Base-by-base conservation (phyloP, 2,329 filamentous ascomycete genomes). In the Nemania diffusa region DNA sequence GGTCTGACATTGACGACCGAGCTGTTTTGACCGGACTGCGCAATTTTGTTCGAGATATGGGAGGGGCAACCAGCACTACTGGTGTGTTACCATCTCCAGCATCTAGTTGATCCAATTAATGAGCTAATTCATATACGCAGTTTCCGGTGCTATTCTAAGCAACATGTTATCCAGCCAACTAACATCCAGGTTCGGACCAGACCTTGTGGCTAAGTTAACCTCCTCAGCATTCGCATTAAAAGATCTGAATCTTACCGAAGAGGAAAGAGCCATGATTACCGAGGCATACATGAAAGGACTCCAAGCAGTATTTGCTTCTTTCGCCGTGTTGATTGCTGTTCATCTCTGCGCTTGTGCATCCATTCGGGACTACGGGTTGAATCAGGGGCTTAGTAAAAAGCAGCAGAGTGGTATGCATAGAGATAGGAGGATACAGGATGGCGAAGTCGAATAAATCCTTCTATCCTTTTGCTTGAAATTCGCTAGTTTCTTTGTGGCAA, bases 1-100 rank as follows among this genome's bases (percentile, higher is more conserved):
- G 60, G 15, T 63, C 60, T 29, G 42, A 51, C 20, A 24, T 15
- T 15, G 27, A 63, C 24, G 60, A 63, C 27, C 52, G 52, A 42
- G 60, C 52, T 20, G 60, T 63, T 22, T 63, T 63, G 29, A 57
- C 53, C 9, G 60, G 60, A 40, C 13, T 63, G n/a, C 52, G 60
- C 2, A 63, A 63, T 15, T 63, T 63, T 6, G 1, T 63, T 2
- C 34, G 60, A 51, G 53, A 63, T 9, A 50, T 63, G 40, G 60
- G 60, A 37, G 60, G 60, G n/a, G 60, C 60, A 51, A 57, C 52
- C 1, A 26, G 60, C 15, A 51, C 52, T 51, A 63, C 60, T 7
- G 27, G 60, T 63, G 9, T 9, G 52, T 57, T 32, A 27, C 3
- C 34, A 29, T 34, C 24, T 22, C 29, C 11, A n/a, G 9, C 26